A percentile compares a stretch with the other conserved stretches of the same genome.
These are phyloP conservation scores for Eucalyptus marginata DNA, from an alignment of 345 rosid genomes.

Conservation along the genomic window DNA sequence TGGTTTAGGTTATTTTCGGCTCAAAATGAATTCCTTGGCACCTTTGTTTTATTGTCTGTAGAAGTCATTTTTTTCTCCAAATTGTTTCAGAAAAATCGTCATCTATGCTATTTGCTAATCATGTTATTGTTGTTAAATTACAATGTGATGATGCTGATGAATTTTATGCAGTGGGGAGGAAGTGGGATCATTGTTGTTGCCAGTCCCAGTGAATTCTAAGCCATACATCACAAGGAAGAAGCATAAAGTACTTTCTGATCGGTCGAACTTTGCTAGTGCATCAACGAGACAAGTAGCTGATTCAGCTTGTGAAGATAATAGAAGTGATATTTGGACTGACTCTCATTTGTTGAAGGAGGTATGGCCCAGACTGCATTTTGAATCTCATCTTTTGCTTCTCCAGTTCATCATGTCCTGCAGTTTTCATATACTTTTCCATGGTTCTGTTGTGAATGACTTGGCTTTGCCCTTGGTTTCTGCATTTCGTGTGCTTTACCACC, in stretches of 20 bases:
- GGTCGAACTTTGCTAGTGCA: conserved; percentile 5
- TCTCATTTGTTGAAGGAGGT: conserved; percentile 65
- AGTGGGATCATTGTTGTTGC: conserved; percentile 41
- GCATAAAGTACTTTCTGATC: conserved; percentile 10
- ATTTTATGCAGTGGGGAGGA: conserved; percentile 59
- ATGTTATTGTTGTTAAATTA: not conserved
- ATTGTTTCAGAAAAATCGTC: not conserved
- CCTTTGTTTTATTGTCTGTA: not conserved
- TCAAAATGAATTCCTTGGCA: not conserved
- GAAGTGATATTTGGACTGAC: conserved; percentile 28
- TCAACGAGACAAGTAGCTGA: not conserved
- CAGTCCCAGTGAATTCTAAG: conserved; percentile 18
- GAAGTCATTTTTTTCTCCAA: not conserved
- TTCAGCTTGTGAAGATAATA: conserved; percentile 10
- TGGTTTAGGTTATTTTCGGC: not conserved
- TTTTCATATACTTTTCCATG: not conserved
- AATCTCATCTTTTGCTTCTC: not conserved
- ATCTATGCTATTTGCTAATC: not conserved
- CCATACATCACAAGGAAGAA: conserved; percentile 9
- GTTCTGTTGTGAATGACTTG: not conserved
- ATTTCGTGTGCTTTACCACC: not conserved
- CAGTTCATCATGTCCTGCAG: not conserved
- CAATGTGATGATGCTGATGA: not conserved
- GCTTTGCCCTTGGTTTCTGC: not conserved
- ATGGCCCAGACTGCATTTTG: not conserved